phyloP scores from a whole-genome alignment of 345 rosid species.

The Dipteronia dyeriana region DNA sequence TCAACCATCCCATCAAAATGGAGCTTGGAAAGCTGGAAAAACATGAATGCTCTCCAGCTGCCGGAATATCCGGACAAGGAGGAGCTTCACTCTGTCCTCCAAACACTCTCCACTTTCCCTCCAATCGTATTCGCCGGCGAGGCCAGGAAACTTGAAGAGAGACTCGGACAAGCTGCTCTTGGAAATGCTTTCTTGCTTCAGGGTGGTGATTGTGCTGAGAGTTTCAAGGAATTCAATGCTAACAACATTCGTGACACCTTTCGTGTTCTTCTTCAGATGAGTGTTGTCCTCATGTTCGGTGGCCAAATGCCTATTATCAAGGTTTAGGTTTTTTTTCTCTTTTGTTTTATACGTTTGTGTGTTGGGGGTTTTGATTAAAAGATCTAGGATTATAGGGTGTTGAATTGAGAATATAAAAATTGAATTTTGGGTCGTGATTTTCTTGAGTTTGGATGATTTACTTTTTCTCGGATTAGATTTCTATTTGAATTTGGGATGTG shows the following conservation, averaged over 20 bases:
- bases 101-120: conserved; percentile 54
- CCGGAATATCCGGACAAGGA: conserved; percentile 59
- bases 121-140: conserved; percentile 74
- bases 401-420: no score
- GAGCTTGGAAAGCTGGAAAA: conserved; percentile 56
- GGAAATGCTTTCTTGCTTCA: conserved; percentile 45
- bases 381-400: neutral
- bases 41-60: conserved; percentile 57
- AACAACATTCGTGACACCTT: conserved; percentile 44
- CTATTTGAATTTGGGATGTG: no score
- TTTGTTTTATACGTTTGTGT: neutral
- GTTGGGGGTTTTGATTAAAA: neutral
- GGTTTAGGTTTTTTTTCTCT: conserved; percentile 20
- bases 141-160: conserved; percentile 55
- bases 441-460: no score
- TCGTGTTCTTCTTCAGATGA: conserved; percentile 43
- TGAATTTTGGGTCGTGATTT: no score
- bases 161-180: conserved; percentile 39
- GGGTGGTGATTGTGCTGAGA: conserved; percentile 50
- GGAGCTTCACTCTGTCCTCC: conserved; percentile 47
- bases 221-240: conserved; percentile 46
- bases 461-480: no score
- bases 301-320: conserved; percentile 48
- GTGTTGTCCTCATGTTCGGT: conserved; percentile 47
- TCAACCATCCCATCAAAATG: conserved; percentile 29